Base-by-base conservation (phyloP, 805 yeast species). In the Jamesozyma spencerorum region DNA sequence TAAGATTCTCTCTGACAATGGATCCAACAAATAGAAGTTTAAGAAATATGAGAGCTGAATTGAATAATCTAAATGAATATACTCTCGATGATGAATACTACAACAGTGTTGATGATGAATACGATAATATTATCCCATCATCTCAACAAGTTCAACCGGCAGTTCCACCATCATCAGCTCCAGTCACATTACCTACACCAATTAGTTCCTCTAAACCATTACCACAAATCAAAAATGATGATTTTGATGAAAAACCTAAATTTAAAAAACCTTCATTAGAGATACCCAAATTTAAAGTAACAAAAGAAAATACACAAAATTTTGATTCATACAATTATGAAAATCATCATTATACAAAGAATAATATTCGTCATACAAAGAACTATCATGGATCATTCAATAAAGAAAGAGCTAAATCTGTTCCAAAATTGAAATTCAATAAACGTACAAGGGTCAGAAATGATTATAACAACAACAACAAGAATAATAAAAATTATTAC, bases 21-120 rank as follows among this genome's bases (percentile, higher is more conserved):
- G 95, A 88, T 64, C 97, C 97, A 1, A 71, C 72, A 20, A 85
- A 88, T 63, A 77, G 97, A 54, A 79, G 80, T 52, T 65, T 90
- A 44, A 55, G 57, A 1, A 64, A 65, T 39, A 75, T 87, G 70
- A 75, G 74, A 48, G 58, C 62, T 3, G 90, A 85, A 49, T 62
- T 90, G 39, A 53, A 62, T 18, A 70, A 68, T 38, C 71, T 85
- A 26, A 74, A 75, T 40, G 78, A 71, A 47, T 79, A 88, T 63
- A 85, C 96, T 8, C 75, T 85, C 45, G 96, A 88, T 62, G 95
- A 85, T 50, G 94, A 84, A 47, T 57, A 62, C 38, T 64, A 69
- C 39, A 70, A 65, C 31, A 47, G 60, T 22, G 63, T 67, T 26
- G 75, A 70, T 20, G 48, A 44, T 24, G 47, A 41, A 13, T 45